These are phyloP conservation scores for Casuarina equisetifolia DNA, from an alignment of 306 rosid species.

Conservation along the genomic window DNA sequence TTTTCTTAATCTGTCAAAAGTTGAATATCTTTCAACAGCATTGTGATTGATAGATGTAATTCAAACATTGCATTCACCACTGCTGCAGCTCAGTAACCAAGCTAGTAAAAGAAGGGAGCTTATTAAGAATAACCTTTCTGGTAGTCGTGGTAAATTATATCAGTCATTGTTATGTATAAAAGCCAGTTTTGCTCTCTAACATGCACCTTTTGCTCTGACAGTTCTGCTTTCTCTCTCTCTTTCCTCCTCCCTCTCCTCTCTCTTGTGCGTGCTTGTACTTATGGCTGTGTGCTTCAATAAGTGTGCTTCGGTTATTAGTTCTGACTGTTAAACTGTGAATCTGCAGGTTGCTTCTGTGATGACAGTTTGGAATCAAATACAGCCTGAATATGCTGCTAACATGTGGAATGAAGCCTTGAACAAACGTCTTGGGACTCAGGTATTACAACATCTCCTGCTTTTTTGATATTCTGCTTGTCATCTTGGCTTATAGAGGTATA, in stretches of 20 bases:
- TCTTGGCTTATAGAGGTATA: constrained; percentile 12
- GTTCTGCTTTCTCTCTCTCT: not conserved
- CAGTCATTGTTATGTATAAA: not conserved
- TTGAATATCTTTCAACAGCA: not conserved
- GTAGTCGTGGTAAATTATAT: not conserved
- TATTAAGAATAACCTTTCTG: not conserved
- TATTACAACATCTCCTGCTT: constrained; percentile 32
- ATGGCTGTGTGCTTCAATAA: constrained; percentile 4
- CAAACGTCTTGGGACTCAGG: constrained; percentile 86
- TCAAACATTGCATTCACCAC: not conserved
- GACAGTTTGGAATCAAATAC: constrained; percentile 89
- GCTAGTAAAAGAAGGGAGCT: not conserved
- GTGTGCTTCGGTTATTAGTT: constrained; percentile 9
- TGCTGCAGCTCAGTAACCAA: not conserved
- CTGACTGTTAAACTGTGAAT: constrained; percentile 31
- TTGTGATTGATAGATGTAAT: not conserved
- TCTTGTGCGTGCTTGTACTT: constrained; percentile 1
- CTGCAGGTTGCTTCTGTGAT: constrained; percentile 91
- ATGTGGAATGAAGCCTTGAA: constrained; percentile 99
- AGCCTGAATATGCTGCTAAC: constrained; percentile 88
- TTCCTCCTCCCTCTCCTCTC: not conserved
- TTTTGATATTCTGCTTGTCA: constrained; percentile 4
- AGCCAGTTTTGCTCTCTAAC: not conserved
- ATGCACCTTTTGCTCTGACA: too few species aligned
- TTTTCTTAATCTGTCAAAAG: not conserved